Conservation (phyloP, 257 asterid species). For the Buddleja alternifolia region DNA sequence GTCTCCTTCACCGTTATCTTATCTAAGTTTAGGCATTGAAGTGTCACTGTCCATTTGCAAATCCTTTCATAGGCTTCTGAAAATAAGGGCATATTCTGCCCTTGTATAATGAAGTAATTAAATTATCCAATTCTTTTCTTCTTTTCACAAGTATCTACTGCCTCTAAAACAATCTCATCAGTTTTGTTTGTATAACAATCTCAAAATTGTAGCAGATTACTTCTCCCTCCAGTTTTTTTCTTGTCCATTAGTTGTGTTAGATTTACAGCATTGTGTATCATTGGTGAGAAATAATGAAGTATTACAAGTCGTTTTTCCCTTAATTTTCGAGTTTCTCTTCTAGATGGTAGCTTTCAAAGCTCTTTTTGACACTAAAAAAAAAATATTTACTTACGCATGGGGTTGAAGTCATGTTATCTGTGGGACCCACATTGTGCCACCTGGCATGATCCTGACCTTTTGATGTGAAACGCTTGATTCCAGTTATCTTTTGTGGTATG, state of each 20-base stretch:
- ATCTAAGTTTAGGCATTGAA: constrained; percentile 48
- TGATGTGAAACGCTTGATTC: no score
- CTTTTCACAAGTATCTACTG: constrained; percentile 31
- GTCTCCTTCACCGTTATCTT: constrained; percentile 95
- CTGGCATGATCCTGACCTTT: neutral
- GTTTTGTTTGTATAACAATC: constrained; percentile 23
- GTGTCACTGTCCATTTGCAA: constrained; percentile 37
- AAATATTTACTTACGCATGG: no score
- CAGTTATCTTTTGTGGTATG: no score
- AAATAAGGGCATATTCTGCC: constrained; percentile 37
- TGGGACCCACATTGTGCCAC: neutral
- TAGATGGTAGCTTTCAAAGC: neutral
- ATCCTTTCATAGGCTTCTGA: constrained; percentile 25
- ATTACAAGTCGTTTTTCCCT: constrained; percentile 19
- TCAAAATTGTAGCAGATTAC: constrained; percentile 1
- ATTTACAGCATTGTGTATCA: constrained; percentile 24
- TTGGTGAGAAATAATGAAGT: constrained; percentile 27
- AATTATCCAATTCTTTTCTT: constrained; percentile 33
- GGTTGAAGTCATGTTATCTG: no score
- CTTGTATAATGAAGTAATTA: constrained; percentile 49
- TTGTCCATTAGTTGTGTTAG: constrained; percentile 15
- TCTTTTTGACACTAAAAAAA: no score
- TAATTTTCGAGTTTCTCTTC: neutral
- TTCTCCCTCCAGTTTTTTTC: constrained; percentile 16
- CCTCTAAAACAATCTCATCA: constrained; percentile 28